phyloP scores from a whole-genome alignment of 192 early-diverging fungal species.

The Backusella sp. region DNA sequence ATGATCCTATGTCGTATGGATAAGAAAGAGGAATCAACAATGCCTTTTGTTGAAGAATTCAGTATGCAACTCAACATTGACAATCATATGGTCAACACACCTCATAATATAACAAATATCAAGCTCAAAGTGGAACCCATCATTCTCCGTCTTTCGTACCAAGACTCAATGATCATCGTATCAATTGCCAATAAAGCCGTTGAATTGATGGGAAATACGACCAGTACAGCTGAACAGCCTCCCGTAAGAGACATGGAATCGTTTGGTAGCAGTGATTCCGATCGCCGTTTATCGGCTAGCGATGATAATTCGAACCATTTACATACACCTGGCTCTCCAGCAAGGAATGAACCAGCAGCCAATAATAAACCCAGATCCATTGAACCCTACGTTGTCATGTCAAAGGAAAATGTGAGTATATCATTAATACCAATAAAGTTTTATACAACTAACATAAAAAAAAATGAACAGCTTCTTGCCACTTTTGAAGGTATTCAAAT shows the following conservation, averaged over 20 bases:
- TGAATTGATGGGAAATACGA: conserved; percentile 40
- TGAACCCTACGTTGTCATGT: conserved; percentile 37
- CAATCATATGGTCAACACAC: conserved; percentile 45
- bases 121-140: conserved; percentile 63
- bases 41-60: conserved; percentile 78
- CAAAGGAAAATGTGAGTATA: conserved; percentile 28
- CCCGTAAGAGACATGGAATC: neutral
- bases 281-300: neutral
- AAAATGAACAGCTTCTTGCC: conserved; percentile 16
- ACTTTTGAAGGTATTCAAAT: conserved; percentile 56
- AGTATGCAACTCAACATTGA: conserved; percentile 60
- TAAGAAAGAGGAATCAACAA: conserved; percentile 55
- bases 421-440: neutral
- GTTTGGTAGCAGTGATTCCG: neutral
- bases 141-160: conserved; percentile 70
- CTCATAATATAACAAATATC: conserved; percentile 54
- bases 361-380: neutral
- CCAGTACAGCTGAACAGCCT: neutral
- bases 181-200: conserved; percentile 60
- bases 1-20: conserved; percentile 79
- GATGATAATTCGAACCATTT: neutral
- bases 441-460: neutral
- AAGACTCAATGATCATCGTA: conserved; percentile 66
- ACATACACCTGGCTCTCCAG: neutral
- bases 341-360: neutral